Conservation (phyloP, 306 rosid species). For the Albizia julibrissin region DNA sequence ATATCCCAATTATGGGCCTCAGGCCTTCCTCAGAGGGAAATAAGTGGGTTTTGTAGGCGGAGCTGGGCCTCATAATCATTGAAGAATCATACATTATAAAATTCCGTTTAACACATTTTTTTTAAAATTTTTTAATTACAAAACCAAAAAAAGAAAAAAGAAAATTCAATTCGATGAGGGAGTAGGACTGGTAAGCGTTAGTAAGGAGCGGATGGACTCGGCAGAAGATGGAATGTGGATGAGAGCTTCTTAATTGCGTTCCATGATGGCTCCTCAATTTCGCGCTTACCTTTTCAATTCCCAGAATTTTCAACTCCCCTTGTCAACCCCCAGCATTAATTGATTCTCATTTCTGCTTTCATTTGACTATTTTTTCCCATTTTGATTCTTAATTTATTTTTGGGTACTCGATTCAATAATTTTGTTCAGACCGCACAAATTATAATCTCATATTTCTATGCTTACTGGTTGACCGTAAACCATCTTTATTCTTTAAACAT, state of each 20-base stretch:
- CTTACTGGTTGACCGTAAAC: no score
- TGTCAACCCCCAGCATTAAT: not conserved
- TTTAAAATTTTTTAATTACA: no score
- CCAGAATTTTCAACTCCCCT: not conserved
- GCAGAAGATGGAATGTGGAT: not conserved
- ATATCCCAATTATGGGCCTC: not conserved
- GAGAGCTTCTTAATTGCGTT: not conserved
- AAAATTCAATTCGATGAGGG: not conserved
- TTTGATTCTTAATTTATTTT: not conserved
- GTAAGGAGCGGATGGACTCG: not conserved
- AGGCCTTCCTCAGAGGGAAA: not conserved
- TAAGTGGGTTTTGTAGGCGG: not conserved
- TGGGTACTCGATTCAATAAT: no score
- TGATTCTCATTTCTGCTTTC: not conserved
- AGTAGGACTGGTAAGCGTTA: not conserved
- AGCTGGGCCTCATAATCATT: not conserved
- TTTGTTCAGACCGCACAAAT: not conserved
- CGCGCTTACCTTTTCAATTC: not conserved
- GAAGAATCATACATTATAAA: not conserved
- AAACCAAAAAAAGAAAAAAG: no score
- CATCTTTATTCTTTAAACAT: no score
- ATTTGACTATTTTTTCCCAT: not conserved
- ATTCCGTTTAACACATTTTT: not conserved
- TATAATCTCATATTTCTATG: no score
- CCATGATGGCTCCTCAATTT: not conserved